These are phyloP conservation scores for Luffa acutangula DNA, from an alignment of 306 rosid genomes.

Conservation along the genomic window DNA sequence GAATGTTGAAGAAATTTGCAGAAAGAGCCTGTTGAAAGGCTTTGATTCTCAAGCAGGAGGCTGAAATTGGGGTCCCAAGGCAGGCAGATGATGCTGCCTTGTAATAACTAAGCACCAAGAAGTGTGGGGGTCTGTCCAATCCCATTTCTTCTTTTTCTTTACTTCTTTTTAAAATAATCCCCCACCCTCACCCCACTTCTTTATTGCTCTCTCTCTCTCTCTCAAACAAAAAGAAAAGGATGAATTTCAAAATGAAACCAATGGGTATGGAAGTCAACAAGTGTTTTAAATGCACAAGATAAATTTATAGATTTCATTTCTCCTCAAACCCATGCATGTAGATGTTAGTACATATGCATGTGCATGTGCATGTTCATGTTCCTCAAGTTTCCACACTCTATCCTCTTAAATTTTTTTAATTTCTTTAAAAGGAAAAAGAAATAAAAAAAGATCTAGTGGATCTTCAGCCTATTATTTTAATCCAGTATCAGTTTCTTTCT, in stretches of 20 bases:
- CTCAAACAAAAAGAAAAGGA: background rate
- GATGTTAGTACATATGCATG: background rate
- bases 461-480: conserved; percentile 4
- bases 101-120: background rate
- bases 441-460: background rate
- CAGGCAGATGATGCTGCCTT: background rate
- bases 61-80: background rate
- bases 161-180: background rate
- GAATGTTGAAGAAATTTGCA: background rate
- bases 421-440: background rate
- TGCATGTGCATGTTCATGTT: conserved; percentile 3
- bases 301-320: background rate
- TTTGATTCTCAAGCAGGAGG: background rate
- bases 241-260: background rate
- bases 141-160: background rate
- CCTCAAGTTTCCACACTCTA: conserved; percentile 1
- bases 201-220: background rate
- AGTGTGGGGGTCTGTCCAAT: background rate
- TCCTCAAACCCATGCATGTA: background rate
- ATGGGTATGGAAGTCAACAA: conserved; percentile 7
- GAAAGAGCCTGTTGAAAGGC: background rate
- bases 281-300: conserved; percentile 2
- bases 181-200: background rate
- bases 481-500: background rate
- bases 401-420: background rate